Conservation (phyloP, 495 filamentous ascomycete genomes). For the Xanthoparmelia taractica region DNA sequence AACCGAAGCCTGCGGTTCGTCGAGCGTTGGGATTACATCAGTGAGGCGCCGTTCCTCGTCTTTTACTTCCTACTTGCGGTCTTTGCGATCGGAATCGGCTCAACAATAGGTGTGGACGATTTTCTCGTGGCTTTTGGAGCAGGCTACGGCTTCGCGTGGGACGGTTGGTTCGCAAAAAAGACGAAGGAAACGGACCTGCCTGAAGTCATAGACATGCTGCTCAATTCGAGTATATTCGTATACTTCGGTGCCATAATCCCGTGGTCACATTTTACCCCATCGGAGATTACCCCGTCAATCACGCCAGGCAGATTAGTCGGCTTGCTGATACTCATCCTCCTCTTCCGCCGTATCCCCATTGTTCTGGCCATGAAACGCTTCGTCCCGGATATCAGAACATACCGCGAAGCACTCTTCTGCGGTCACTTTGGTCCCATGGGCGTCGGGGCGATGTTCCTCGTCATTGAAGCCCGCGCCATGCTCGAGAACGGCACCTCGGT, state of each 20-base stretch:
- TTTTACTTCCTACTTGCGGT: conserved; percentile 46
- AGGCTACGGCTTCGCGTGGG: conserved; percentile 42
- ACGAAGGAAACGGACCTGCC: conserved; percentile 36
- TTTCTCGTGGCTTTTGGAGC: conserved; percentile 47
- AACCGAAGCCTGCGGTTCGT: conserved; percentile 37
- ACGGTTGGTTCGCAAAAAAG: conserved; percentile 41
- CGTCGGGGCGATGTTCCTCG: conserved; percentile 43
- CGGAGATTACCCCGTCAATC: conserved; percentile 29
- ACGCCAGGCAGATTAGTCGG: conserved; percentile 34
- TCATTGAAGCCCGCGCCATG: conserved; percentile 43
- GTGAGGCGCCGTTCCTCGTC: conserved; percentile 36
- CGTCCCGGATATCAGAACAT: conserved; percentile 39
- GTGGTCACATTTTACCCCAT: conserved; percentile 34
- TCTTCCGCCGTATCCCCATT: conserved; percentile 42
- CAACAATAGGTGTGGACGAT: conserved; percentile 40
- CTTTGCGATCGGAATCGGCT: conserved; percentile 40
- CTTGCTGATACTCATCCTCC: conserved; percentile 38
- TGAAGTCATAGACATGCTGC: conserved; percentile 40
- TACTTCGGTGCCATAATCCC: conserved; percentile 45
- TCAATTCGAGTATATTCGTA: conserved; percentile 44
- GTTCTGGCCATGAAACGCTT: conserved; percentile 36
- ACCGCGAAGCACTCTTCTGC: conserved; percentile 42
- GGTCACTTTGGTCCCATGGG: conserved; percentile 50
- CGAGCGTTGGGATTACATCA: conserved; percentile 32
- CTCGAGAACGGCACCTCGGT: conserved; percentile 36